These are phyloP conservation scores for Gigaspora rosea DNA, from an alignment of 192 early-diverging fungal genomes.

Conservation along the genomic window DNA sequence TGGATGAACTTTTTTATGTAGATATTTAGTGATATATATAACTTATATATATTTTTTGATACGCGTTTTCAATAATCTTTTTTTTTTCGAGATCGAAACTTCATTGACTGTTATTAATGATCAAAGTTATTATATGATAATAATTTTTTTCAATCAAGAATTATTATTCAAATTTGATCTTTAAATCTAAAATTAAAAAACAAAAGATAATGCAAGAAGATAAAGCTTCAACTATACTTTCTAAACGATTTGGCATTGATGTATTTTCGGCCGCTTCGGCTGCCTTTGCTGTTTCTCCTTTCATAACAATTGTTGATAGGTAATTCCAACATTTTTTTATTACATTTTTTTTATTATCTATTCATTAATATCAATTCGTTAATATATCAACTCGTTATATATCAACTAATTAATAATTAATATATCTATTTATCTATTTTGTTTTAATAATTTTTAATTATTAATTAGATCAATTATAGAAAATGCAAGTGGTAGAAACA, in stretches of 20 bases:
- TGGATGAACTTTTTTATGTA: no score
- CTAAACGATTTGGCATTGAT: slow-evolving; percentile 35
- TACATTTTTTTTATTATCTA: not conserved
- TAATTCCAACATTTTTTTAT: slow-evolving; percentile 26
- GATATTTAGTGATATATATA: no score
- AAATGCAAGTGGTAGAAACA: slow-evolving; percentile 45
- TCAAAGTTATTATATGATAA: no score
- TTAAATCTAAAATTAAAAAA: not conserved
- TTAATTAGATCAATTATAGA: slow-evolving; percentile 49
- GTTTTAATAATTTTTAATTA: not conserved
- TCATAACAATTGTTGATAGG: slow-evolving; percentile 52
- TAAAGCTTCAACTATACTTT: not conserved
- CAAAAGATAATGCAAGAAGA: not conserved
- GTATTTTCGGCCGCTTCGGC: slow-evolving; percentile 37
- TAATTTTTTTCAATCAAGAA: no score
- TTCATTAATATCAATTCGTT: not conserved
- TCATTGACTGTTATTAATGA: no score
- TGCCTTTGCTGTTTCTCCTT: slow-evolving; percentile 42
- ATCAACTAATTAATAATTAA: not conserved
- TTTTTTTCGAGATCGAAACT: no score
- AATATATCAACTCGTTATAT: not conserved
- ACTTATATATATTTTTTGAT: no score
- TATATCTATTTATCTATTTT: not conserved
- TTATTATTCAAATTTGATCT: no score
- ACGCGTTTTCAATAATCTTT: no score